Conservation (phyloP, 257 asterid species). For the Ocimum tenuiflorum region DNA sequence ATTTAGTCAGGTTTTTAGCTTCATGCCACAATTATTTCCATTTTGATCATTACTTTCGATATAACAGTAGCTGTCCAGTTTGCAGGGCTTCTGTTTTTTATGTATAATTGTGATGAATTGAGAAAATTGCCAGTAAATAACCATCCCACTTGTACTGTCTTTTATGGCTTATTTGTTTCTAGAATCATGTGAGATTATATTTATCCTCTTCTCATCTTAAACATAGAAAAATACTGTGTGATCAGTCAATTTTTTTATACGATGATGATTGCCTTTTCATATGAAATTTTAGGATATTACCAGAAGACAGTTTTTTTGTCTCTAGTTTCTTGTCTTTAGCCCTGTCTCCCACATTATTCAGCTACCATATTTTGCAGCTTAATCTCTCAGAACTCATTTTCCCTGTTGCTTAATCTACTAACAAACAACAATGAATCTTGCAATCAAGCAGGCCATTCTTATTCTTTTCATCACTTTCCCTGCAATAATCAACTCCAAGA, state of each 20-base stretch:
- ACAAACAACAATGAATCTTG: slow-evolving; percentile 10
- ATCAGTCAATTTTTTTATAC: slow-evolving; percentile 12
- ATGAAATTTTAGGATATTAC: background rate
- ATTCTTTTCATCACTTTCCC: slow-evolving; percentile 20
- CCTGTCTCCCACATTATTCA: background rate
- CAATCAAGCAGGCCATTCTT: slow-evolving; percentile 5
- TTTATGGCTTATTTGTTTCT: background rate
- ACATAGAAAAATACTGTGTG: background rate
- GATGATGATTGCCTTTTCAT: background rate
- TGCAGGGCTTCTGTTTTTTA: slow-evolving; percentile 16
- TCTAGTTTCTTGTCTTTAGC: slow-evolving; percentile 15
- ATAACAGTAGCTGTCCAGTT: slow-evolving; percentile 22
- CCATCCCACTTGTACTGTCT: background rate
- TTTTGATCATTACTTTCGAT: slow-evolving; percentile 21
- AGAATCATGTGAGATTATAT: background rate
- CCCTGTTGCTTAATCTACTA: background rate
- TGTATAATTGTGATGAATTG: background rate
- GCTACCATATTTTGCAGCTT: slow-evolving; percentile 4
- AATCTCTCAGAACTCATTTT: slow-evolving; percentile 3
- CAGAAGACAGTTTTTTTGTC: slow-evolving; percentile 22
- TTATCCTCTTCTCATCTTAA: background rate
- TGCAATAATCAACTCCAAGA: slow-evolving; percentile 20
- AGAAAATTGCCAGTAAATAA: background rate
- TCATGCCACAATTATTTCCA: no score
- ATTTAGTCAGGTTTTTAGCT: no score